Conservation (phyloP, 129 eudicot genomes). For the Erigeron canadensis region DNA sequence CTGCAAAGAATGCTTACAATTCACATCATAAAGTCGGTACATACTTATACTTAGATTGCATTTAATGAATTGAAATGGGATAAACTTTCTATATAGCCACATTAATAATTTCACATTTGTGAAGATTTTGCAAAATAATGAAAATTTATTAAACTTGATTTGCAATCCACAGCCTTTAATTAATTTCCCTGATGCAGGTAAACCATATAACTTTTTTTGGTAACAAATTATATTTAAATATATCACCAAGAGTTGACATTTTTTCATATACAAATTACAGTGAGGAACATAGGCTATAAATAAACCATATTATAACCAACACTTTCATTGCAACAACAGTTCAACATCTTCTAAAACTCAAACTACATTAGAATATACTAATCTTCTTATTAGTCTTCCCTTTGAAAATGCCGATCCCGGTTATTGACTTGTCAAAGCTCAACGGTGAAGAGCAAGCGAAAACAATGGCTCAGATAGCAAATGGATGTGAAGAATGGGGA, state of each 20-base stretch:
- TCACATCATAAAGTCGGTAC: conserved; percentile 21
- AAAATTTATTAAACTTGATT: too few relatives aligned
- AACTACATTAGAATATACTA: not conserved
- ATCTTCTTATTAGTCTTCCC: not conserved
- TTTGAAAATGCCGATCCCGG: conserved; percentile 71
- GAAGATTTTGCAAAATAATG: not conserved
- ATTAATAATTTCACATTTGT: too few relatives aligned
- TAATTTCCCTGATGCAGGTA: not conserved
- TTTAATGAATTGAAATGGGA: not conserved
- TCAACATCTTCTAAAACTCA: conserved; percentile 4
- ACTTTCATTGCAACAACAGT: conserved; percentile 26
- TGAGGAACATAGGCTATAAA: conserved; percentile 34
- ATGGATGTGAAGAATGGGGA: conserved; percentile 88
- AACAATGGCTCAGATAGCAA: conserved; percentile 63
- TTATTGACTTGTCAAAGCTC: conserved; percentile 83
- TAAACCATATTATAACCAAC: conserved; percentile 25
- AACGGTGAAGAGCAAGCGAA: conserved; percentile 59
- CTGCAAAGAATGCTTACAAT: conserved; percentile 23
- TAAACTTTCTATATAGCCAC: too few relatives aligned
- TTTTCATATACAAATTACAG: conserved; percentile 17
- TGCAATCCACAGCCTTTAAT: not conserved
- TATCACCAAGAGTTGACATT: conserved; percentile 45
- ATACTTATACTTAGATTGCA: conserved; percentile 7
- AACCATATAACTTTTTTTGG: too few relatives aligned
- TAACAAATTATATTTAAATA: conserved; percentile 12